Conservation (phyloP, 345 rosid genomes). For the Excoecaria agallocha region DNA sequence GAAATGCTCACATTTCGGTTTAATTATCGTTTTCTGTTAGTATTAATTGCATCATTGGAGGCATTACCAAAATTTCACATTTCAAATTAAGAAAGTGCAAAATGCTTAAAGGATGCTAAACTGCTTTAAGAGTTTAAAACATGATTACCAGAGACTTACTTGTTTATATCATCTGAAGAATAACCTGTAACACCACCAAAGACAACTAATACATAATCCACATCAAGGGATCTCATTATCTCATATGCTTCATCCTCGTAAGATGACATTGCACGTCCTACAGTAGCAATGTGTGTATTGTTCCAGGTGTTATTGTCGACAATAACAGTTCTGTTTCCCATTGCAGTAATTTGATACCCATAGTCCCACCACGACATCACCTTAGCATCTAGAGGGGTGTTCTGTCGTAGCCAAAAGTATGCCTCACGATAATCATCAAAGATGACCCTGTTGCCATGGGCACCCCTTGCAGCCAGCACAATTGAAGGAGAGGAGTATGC, state of each 20-base stretch:
- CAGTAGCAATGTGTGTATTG: slow-evolving; percentile 99
- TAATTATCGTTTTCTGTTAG: too few species aligned
- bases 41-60: neutral
- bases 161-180: slow-evolving; percentile 99
- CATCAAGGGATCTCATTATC: slow-evolving; percentile 95
- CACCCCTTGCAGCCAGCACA: slow-evolving; percentile 98
- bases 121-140: neutral
- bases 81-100: neutral
- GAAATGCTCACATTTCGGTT: too few species aligned
- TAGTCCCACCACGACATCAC: slow-evolving; percentile 99
- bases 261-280: slow-evolving; percentile 99
- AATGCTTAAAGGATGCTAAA: neutral
- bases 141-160: slow-evolving; percentile 48
- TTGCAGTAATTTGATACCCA: slow-evolving; percentile 98
- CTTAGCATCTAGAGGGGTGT: slow-evolving; percentile 95
- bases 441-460: slow-evolving; percentile 88
- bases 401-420: slow-evolving; percentile 96
- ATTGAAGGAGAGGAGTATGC: slow-evolving; percentile 99
- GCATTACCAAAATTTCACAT: neutral
- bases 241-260: slow-evolving; percentile 94
- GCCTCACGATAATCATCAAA: slow-evolving; percentile 99
- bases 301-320: slow-evolving; percentile 99
- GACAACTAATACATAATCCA: slow-evolving; percentile 89
- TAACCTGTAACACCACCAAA: slow-evolving; percentile 99
- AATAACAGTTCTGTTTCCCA: slow-evolving; percentile 99